Evolutionary conservation across 805 yeast genomes (phyloP), one percentile per base, ranked within the genome.

Genomic region (Nakazawaea molendinolei): DNA sequence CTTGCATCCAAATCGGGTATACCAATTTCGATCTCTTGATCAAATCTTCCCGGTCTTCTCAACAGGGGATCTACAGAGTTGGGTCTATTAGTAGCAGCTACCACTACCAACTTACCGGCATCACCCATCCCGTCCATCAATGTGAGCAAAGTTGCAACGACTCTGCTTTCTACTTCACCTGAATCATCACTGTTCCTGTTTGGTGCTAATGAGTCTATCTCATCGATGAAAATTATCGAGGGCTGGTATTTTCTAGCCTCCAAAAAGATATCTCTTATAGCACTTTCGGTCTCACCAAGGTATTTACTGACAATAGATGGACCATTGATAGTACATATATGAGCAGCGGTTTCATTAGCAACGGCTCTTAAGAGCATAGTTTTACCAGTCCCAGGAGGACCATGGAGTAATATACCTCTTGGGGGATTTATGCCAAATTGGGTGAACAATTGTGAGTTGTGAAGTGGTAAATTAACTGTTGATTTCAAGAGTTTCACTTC

Each of bases 341-440:
- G 98, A 0, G 95, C 94, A 42, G 80, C 71, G 2, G 73, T 64
- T 40, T 82, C 90, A 43, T 76, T 68, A 0, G 95, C 94, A 8
- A 90, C 77, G 19, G 95, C 81, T 37, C 84, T 71, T 24, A 92
- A 64, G 6, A 92, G 67, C 86, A 89, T 75, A 1, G 97, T 84
- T 55, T 90, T 90, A 34, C 98, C 98, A 0, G 97, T 90, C 3
- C 98, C 98, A 3, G 97, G 92, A 3, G 97, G 95, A 0, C 98
- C 98, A 60, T 89, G 95, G n/a, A 92, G 60, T 21, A 92, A 56
- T 1, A 92, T 84, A 28, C 97, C 97, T 18, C 96, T 67, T 10
- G 96, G 96, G 7, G 98, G 97, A 7, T 80, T 69, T 14, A 87
- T 80, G n/a, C 90, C 87, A 61, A 90, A 92, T 37, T 83, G 76